A percentile compares a stretch with the other conserved stretches of the same genome.
phyloP scores from a whole-genome alignment of 169 alveolate genomes.

The Plasmodium ovale region DNA sequence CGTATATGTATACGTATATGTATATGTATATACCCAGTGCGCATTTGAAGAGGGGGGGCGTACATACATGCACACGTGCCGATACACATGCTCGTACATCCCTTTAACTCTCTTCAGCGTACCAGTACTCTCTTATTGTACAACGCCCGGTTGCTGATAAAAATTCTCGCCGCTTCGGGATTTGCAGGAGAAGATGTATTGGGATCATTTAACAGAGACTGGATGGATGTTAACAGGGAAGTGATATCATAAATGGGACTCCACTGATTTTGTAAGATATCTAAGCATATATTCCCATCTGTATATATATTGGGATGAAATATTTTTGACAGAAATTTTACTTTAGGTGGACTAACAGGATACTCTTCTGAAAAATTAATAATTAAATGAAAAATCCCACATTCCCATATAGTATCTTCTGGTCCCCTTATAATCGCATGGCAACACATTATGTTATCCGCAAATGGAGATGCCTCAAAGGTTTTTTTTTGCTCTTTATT shows the following conservation, averaged over 20 bases:
- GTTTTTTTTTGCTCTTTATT: slow-evolving; percentile 92
- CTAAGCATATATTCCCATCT: slow-evolving; percentile 93
- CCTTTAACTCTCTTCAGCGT: slow-evolving; percentile 65
- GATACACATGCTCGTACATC: slow-evolving; percentile 87
- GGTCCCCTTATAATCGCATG: slow-evolving; percentile 97
- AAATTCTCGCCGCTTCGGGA: slow-evolving; percentile 94
- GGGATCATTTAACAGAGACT: slow-evolving; percentile 95
- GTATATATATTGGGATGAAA: slow-evolving; percentile 94
- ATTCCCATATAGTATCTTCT: slow-evolving; percentile 96
- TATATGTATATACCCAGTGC: neutral
- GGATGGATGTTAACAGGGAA: slow-evolving; percentile 94
- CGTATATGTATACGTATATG: neutral
- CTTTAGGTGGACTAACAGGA: slow-evolving; percentile 94
- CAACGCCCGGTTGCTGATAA: slow-evolving; percentile 81
- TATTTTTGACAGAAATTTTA: slow-evolving; percentile 88
- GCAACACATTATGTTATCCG: slow-evolving; percentile 93
- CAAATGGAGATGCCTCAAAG: slow-evolving; percentile 93
- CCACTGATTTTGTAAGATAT: slow-evolving; percentile 94
- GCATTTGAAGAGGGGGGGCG: neutral
- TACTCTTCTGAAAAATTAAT: slow-evolving; percentile 93
- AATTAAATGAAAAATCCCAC: slow-evolving; percentile 93
- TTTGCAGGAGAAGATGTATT: slow-evolving; percentile 96
- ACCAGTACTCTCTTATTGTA: slow-evolving; percentile 81
- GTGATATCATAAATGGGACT: slow-evolving; percentile 95
- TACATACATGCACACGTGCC: neutral